These are phyloP conservation scores for Rostrohypoxylon terebratum DNA, from an alignment of 495 filamentous ascomycete genomes.

Conservation along the genomic window DNA sequence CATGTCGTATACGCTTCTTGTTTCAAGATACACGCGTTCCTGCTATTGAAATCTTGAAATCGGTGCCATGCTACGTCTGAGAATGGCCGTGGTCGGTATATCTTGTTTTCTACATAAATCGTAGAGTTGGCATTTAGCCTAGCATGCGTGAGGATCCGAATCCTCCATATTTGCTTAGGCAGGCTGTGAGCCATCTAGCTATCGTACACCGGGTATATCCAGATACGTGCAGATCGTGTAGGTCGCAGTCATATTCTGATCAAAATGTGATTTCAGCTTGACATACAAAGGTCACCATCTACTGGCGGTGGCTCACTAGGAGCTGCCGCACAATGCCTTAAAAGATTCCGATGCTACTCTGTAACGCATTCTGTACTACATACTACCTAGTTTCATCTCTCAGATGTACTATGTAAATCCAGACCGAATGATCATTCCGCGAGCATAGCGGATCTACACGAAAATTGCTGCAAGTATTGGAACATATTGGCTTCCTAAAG, in stretches of 20 bases:
- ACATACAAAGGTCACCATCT: too few species aligned
- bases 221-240: not conserved
- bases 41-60: not conserved
- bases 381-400: too few species aligned
- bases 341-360: too few species aligned
- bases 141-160: not conserved
- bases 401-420: too few species aligned
- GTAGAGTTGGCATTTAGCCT: slow-evolving; percentile 18
- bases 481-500: not conserved
- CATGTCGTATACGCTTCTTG: not conserved
- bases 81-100: not conserved
- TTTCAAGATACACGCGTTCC: not conserved
- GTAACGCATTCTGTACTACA: too few species aligned
- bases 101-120: not conserved
- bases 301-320: too few species aligned
- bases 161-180: not conserved
- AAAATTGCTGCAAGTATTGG: not conserved
- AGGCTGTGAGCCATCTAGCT: not conserved
- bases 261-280: not conserved
- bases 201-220: slow-evolving; percentile 8
- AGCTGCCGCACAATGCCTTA: too few species aligned
- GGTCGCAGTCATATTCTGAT: not conserved
- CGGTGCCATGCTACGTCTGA: not conserved
- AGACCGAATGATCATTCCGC: not conserved
- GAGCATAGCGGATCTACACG: not conserved